phyloP scores from a whole-genome alignment of 2,329 filamentous ascomycete genomes.

The Onygena corvina region DNA sequence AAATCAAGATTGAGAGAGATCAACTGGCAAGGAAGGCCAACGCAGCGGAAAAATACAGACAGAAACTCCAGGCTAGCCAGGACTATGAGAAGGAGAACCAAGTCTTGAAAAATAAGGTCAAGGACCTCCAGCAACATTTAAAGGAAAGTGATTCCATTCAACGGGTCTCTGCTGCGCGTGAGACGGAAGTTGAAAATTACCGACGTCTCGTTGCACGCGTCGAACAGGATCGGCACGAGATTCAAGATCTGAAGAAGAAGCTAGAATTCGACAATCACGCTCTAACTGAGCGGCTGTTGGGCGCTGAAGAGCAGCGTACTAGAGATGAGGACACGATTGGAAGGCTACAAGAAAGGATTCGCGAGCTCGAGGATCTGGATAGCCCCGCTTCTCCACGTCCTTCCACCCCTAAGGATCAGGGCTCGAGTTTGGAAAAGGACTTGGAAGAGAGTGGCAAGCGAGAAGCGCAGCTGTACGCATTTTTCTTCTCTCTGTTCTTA shows the following conservation, averaged over 20 bases:
- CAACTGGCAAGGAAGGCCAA: conserved; percentile 38
- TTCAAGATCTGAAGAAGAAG: conserved; percentile 38
- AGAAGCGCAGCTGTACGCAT: conserved; percentile 30
- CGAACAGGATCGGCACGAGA: conserved; percentile 38
- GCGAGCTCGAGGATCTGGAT: conserved; percentile 32
- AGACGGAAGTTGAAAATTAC: conserved; percentile 35
- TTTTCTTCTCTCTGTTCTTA: neutral
- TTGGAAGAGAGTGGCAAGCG: conserved; percentile 31
- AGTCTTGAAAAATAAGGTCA: conserved; percentile 35
- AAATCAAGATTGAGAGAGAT: conserved; percentile 38
- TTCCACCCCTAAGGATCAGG: conserved; percentile 30
- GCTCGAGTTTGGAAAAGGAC: conserved; percentile 30
- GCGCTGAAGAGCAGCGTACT: conserved; percentile 33
- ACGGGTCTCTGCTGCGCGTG: conserved; percentile 30
- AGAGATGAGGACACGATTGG: conserved; percentile 33
- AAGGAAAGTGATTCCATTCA: conserved; percentile 35
- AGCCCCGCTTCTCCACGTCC: conserved; percentile 30
- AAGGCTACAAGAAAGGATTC: conserved; percentile 32
- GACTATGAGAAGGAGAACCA: conserved; percentile 40
- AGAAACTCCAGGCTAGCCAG: conserved; percentile 39
- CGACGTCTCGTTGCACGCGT: conserved; percentile 36
- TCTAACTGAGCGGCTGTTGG: conserved; percentile 34
- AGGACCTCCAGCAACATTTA: conserved; percentile 37
- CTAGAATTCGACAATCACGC: conserved; percentile 39
- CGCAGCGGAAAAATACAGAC: conserved; percentile 39